Conservation (phyloP, 495 filamentous ascomycete species). For the Penicillium odoratum region DNA sequence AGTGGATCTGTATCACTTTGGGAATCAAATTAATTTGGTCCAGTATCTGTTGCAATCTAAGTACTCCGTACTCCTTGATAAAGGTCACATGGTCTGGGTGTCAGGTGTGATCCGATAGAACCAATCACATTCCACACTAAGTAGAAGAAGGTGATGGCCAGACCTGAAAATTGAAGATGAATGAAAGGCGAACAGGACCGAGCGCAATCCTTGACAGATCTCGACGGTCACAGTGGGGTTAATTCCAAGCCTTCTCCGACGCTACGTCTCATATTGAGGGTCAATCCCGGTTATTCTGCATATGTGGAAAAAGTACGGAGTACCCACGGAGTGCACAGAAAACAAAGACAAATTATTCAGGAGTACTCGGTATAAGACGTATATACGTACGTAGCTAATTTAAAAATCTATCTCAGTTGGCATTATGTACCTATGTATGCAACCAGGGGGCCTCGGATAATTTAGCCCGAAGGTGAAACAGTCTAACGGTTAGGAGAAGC, state of each 20-base stretch:
- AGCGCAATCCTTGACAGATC: background rate
- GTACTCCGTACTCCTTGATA: too few relatives aligned
- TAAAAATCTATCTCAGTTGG: background rate
- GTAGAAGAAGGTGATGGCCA: too few relatives aligned
- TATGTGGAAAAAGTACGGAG: background rate
- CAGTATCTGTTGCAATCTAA: too few relatives aligned
- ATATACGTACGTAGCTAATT: too few relatives aligned
- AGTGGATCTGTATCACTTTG: too few relatives aligned
- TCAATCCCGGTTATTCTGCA: background rate
- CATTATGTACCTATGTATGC: background rate
- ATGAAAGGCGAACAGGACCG: background rate
- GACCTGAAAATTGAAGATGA: background rate
- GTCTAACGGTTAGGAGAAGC: background rate
- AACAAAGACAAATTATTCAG: too few relatives aligned
- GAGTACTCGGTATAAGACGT: too few relatives aligned
- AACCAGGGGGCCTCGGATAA: background rate
- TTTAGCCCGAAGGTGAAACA: background rate
- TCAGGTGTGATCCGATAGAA: too few relatives aligned
- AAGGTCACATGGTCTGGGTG: too few relatives aligned
- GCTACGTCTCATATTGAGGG: slow-evolving; percentile 27
- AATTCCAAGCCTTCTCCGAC: slow-evolving; percentile 19
- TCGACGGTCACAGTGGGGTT: slow-evolving; percentile 2
- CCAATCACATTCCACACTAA: too few relatives aligned
- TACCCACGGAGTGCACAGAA: too few relatives aligned
- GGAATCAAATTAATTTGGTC: too few relatives aligned